phyloP scores from a whole-genome alignment of 441 rosid species.

The Gossypium lobatum region DNA sequence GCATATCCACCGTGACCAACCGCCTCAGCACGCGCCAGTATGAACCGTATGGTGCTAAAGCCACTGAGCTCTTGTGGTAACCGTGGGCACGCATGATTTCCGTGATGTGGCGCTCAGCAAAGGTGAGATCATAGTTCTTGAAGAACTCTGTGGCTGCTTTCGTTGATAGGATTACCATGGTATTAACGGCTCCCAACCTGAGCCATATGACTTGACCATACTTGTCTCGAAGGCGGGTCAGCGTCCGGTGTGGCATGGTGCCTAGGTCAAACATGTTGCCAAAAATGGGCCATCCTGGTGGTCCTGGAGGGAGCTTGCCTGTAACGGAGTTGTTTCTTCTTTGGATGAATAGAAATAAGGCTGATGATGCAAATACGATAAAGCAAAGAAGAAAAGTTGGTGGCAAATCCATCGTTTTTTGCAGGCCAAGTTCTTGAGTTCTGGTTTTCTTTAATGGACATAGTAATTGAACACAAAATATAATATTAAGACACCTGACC shows the following conservation, averaged over 20 bases:
- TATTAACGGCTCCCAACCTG: slow-evolving; percentile 35
- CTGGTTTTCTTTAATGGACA: background rate
- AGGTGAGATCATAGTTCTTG: slow-evolving; percentile 40
- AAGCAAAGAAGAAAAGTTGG: slow-evolving; percentile 11
- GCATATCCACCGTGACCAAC: slow-evolving; percentile 39
- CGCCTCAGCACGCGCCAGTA: slow-evolving; percentile 37
- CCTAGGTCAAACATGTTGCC: slow-evolving; percentile 49
- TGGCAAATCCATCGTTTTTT: background rate
- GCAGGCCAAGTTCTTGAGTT: background rate
- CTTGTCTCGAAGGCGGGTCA: slow-evolving; percentile 28
- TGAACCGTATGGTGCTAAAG: slow-evolving; percentile 38
- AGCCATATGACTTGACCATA: slow-evolving; percentile 52
- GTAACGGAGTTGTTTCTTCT: background rate
- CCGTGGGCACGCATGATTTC: slow-evolving; percentile 34
- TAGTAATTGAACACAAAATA: too few relatives aligned
- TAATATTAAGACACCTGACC: too few relatives aligned
- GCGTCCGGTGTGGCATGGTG: slow-evolving; percentile 40
- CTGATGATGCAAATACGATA: background rate
- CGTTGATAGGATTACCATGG: slow-evolving; percentile 44
- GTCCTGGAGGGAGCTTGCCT: slow-evolving; percentile 40
- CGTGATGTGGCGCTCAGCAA: slow-evolving; percentile 33
- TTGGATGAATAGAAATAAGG: slow-evolving; percentile 1
- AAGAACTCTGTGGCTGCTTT: slow-evolving; percentile 45
- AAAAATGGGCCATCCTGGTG: slow-evolving; percentile 47
- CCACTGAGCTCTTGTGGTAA: slow-evolving; percentile 31